Base-by-base conservation (phyloP, 805 yeast species). In the Suhomyces tanzawaensis region DNA sequence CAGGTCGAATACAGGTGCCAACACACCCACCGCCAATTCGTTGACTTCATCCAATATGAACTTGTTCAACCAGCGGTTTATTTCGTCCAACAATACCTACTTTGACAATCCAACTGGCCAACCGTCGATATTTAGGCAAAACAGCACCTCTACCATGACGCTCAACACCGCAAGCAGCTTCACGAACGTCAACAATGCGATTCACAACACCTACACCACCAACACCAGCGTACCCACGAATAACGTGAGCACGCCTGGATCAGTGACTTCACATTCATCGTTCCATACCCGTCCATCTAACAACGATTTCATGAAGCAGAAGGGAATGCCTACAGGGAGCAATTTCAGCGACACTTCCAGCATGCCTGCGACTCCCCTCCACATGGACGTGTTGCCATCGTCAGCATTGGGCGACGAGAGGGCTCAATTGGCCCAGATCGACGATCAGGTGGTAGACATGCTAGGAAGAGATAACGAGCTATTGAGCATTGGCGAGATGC, bases 1-100 rank as follows among this genome's bases (percentile, higher is more conserved):
- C 34, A 33, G 29, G 32, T 19, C 17, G 25, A 36, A 24, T 29
- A 37, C 32, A n/a, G 37, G 39, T 14, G 41, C 28, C 21, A 14
- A 37, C 31, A 29, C 33, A 7, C 29, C 42, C 2, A 17, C 27
- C 5, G 18, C 34, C 18, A 39, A 37, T 35, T 42, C 38, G 12
- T 47, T 56, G 15, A 57, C 62, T 4, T 51, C 58, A 3, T 39
- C 53, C 19, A 60, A 58, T 44, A 45, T 51, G 24, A 53, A 47
- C 32, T 33, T 51, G 3, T 44, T 59, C 27, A 57, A 57, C 37
- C 53, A 50, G 32, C 42, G 53, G 23, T 50, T 48, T 15, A 37
- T 40, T 23, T 33, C 14, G 19, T 27, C 34, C 30, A 37, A 29
- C 24, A 32, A 17, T 37, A 41, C 51, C 7, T 59, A 47, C 46